Evolutionary conservation across 139 green algal genomes (phyloP), one percentile per base, ranked within the genome.

Genomic region (Coccomyxa sp.): DNA sequence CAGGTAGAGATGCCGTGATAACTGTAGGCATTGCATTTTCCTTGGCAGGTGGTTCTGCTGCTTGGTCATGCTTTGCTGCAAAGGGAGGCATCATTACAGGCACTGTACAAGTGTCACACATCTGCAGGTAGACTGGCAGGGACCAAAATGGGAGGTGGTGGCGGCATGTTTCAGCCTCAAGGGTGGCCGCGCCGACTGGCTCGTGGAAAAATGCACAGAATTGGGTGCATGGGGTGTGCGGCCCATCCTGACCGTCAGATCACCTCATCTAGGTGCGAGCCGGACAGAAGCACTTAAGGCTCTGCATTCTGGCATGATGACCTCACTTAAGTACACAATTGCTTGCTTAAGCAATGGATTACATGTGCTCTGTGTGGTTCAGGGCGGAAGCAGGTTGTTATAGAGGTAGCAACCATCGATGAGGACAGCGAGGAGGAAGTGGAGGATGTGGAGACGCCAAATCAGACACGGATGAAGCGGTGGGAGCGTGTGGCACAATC

Each of bases 201-300:
- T 98, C 21, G 91, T 98, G 23, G 96, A 98, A 83, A 98, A 98
- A 82, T 82, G 79, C 3, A 90, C 91, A 25, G 96, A 98, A 88
- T 88, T 98, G 28, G 94, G 95, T 10, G 96, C 95, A 7, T 80
- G 79, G 21, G 60, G 82, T 12, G 27, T 98, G 32, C 82, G 91
- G n/a, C 95, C 95, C 18, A 80, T 98, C 10, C 75, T 96, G n/a
- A 96, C 94, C 25, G 87, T 89, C 13, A 86, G 92, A 21, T 94
- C 90, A 11, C 87, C 82, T 28, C 78, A 77, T 57, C 85, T 92
- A 58, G 88, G 87, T 81, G n/a, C 14, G 58, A 1, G n/a, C 13
- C 79, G 18, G 71, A 10, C 14, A 16, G 14, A 28, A 57, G 71
- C 71, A 7, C 1, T 32, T 51, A 66, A 66, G 63, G 67, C 28